Base-by-base conservation (phyloP, 1,139 yeast species). In the Lodderomyces theae region DNA sequence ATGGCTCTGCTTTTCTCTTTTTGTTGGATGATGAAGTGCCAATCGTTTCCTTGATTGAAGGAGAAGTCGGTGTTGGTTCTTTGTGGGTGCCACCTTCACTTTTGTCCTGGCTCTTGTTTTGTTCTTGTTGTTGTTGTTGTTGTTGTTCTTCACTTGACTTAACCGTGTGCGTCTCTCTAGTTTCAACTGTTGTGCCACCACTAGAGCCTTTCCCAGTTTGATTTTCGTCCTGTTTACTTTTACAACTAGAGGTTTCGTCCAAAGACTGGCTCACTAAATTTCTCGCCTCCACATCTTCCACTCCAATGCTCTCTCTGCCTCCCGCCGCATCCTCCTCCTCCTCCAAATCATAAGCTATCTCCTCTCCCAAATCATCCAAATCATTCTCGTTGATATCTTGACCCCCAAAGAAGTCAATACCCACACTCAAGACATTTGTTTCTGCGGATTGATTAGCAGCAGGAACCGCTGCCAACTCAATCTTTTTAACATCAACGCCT, bases 361-460 rank as follows among this genome's bases (percentile, higher is more conserved):
- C 60, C 39, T 56, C 63, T n/a, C 60, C 61, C 11, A 58, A 34
- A 37, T 65, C 71, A 38, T 57, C 66, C n/a, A 32, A 43, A 6
- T 23, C 35, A 32, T 32, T 17, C 11, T 32, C 26, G 13, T 18
- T 15, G 5, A 32, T 7, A 19, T 18, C 15, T 11, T 32, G 12
- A 32, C 25, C 22, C 8, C n/a, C 6, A 21, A 21, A 31, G 12
- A 30, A 9, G 17, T 30, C n/a, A n/a, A n/a, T 30, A 17, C 22
- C 13, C 11, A 22, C 5, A 7, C 30, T 37, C 12, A 25, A 41
- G 13, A 26, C 42, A 11, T 19, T 31, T 17, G 39, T 37, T 10
- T 17, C 19, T 4, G 17, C 16, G 10, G 15, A 26, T n/a, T n/a
- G n/a, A n/a, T n/a, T n/a, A 9, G 3, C 29, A 4, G 10, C 16